Evolutionary conservation across 495 filamentous ascomycete species (phyloP).

Genomic region (Penicillium silybi): DNA sequence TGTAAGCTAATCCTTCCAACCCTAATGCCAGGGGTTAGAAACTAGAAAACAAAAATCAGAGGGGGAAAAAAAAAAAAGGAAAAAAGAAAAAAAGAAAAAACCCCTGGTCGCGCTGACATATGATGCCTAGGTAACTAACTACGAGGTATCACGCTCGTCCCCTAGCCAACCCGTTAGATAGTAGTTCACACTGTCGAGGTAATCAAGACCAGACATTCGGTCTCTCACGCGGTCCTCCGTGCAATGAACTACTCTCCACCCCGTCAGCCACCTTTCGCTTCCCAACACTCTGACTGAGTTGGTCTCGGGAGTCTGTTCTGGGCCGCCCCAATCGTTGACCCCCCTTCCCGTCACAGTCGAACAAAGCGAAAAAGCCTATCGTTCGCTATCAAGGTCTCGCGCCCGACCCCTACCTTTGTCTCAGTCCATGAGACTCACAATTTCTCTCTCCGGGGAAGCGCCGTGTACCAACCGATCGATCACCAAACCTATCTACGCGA

Average conservation of each 20-base stretch:
- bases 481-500: constrained; percentile 4
- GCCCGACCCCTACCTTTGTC: background rate
- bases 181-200: background rate
- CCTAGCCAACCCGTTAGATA: constrained; percentile 9
- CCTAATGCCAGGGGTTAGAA: constrained; percentile 11
- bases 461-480: constrained; percentile 3
- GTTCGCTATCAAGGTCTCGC: background rate
- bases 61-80: too few species aligned
- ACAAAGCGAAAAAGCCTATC: constrained; percentile 12
- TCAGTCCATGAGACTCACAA: background rate
- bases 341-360: constrained; percentile 9
- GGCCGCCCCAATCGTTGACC: constrained; percentile 8
- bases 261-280: background rate
- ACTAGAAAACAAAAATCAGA: too few species aligned
- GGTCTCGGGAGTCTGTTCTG: constrained; percentile 13
- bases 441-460: background rate
- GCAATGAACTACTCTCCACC: background rate
- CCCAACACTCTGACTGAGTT: background rate
- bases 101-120: constrained; percentile 14
- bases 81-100: background rate
- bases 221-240: constrained; percentile 14
- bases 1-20: constrained; percentile 1
- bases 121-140: constrained; percentile 31
- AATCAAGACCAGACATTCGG: constrained; percentile 22
- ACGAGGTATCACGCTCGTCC: background rate